Evolutionary conservation across 1,139 yeast genomes (phyloP).

Genomic region (Yamadazyma dushanensis): DNA sequence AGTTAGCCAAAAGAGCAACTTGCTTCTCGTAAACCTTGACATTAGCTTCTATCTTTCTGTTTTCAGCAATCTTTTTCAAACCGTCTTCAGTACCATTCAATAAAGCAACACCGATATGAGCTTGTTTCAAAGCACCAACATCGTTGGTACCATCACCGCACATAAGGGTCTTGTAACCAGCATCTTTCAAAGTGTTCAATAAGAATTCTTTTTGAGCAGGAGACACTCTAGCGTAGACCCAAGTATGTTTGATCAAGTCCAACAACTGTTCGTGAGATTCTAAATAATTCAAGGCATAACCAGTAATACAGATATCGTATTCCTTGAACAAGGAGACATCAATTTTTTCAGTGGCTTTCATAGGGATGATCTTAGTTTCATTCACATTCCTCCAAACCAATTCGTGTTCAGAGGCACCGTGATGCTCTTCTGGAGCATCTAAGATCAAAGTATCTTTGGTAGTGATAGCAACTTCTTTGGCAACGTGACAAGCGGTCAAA

Average conservation of each 20-base stretch:
- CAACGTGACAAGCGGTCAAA: conserved; percentile 96
- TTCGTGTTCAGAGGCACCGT: conserved; percentile 49
- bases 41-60: conserved; percentile 64
- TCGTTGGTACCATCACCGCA: conserved; percentile 99
- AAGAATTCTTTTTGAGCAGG: conserved; percentile 94
- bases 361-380: conserved; percentile 72
- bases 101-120: conserved; percentile 96
- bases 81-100: conserved; percentile 97
- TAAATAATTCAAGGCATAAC: conserved; percentile 77
- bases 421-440: conserved; percentile 78
- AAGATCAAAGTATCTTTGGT: conserved; percentile 78
- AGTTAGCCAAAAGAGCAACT: conserved; percentile 68
- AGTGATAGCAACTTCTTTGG: conserved; percentile 86
- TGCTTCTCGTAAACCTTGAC: conserved; percentile 82
- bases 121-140: conserved; percentile 98
- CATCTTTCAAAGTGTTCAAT: conserved; percentile 75
- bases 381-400: conserved; percentile 86
- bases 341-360: conserved; percentile 59
- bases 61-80: conserved; percentile 84
- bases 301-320: conserved; percentile 90
- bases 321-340: conserved; percentile 59
- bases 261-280: conserved; percentile 64
- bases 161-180: conserved; percentile 94
- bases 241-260: conserved; percentile 78
- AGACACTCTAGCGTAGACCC: conserved; percentile 98